These are phyloP conservation scores for Celoporthe dispersa DNA, from an alignment of 2,329 filamentous ascomycete genomes.

Conservation along the genomic window DNA sequence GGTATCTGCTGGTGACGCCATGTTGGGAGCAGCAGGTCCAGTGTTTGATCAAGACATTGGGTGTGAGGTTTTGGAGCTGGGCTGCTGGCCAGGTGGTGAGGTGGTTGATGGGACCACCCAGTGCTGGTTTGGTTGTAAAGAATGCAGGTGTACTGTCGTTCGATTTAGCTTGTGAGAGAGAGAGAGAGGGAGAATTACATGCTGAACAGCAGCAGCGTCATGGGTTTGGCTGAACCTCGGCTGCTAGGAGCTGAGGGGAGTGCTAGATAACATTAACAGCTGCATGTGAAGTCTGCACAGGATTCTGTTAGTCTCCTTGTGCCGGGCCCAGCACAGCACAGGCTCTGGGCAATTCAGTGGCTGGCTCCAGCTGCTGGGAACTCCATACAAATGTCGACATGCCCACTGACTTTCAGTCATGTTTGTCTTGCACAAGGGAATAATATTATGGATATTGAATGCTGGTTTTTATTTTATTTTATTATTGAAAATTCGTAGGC, in stretches of 20 bases:
- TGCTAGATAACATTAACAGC: background rate
- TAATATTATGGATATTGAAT: no score
- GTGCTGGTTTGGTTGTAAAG: background rate
- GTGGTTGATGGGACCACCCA: background rate
- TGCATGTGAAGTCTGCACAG: background rate
- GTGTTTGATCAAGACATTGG: slow-evolving; percentile 19
- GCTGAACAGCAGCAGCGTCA: background rate
- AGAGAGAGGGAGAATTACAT: background rate
- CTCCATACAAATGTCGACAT: no score
- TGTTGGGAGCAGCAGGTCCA: slow-evolving; percentile 7
- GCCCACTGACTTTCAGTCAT: no score
- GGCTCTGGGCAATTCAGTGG: background rate
- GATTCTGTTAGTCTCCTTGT: background rate
- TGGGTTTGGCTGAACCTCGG: slow-evolving; percentile 7
- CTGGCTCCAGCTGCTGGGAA: background rate
- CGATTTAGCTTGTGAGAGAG: background rate
- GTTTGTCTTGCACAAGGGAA: no score
- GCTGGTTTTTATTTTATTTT: no score
- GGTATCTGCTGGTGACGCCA: slow-evolving; percentile 29
- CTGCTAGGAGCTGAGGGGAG: background rate
- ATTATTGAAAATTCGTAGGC: no score
- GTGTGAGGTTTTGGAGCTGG: background rate
- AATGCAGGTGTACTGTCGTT: background rate
- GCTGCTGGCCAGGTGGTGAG: background rate
- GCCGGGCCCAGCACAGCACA: background rate